phyloP scores from a whole-genome alignment of 768 basidiomycete species.

The Lentinula boryana region DNA sequence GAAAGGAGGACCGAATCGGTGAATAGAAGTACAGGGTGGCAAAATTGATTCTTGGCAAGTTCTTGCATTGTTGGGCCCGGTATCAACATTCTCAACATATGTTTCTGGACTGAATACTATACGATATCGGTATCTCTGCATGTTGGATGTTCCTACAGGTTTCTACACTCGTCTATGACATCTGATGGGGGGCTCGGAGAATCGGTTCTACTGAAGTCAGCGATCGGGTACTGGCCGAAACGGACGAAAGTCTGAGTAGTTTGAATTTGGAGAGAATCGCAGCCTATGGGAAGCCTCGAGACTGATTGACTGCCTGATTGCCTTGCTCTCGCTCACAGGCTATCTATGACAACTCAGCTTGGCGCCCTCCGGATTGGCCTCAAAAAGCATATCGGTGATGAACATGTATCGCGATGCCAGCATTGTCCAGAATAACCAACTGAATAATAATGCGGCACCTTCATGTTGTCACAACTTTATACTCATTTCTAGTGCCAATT shows the following conservation, averaged over 20 bases:
- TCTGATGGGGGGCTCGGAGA: not conserved
- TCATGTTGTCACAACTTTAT: too few relatives aligned
- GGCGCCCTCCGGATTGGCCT: not conserved
- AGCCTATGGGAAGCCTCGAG: not conserved
- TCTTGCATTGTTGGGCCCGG: not conserved
- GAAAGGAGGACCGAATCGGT: not conserved
- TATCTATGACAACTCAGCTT: not conserved
- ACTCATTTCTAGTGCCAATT: too few relatives aligned
- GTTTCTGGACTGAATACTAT: not conserved
- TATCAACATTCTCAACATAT: not conserved
- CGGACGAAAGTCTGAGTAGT: not conserved
- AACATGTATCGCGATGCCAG: not conserved
- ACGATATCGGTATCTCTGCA: not conserved
- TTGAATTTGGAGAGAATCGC: not conserved
- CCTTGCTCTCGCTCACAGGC: not conserved
- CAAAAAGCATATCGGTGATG: not conserved
- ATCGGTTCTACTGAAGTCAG: not conserved
- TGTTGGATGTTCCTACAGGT: not conserved
- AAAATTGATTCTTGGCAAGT: not conserved
- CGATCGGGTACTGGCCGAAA: not conserved
- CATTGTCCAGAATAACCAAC: too few relatives aligned
- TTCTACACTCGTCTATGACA: not conserved
- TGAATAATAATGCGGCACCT: too few relatives aligned
- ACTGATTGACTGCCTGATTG: not conserved
- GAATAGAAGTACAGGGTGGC: not conserved